A percentile compares a stretch with the other conserved stretches of the same genome.
Conservation (phyloP, 805 yeast genomes). For the Wickerhamomyces chaumierensis region DNA sequence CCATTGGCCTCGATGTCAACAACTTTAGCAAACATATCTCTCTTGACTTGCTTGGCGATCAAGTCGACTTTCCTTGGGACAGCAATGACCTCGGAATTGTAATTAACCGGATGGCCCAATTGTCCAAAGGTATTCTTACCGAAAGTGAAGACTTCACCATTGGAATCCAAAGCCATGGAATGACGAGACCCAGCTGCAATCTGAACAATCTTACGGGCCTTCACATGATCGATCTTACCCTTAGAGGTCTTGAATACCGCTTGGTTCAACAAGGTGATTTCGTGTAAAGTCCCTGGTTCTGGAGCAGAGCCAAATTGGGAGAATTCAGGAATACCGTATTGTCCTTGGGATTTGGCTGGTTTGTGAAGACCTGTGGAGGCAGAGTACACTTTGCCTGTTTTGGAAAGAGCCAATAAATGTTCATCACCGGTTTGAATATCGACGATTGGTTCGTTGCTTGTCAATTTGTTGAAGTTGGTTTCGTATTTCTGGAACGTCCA, state of each 20-base stretch:
- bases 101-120: slow-evolving; percentile 57
- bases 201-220: slow-evolving; percentile 36
- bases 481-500: slow-evolving; percentile 8
- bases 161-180: slow-evolving; percentile 53
- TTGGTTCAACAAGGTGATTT: slow-evolving; percentile 47
- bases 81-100: slow-evolving; percentile 56
- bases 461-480: slow-evolving; percentile 8
- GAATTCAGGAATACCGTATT: slow-evolving; percentile 67
- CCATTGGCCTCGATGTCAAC: slow-evolving; percentile 58
- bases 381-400: slow-evolving; percentile 49
- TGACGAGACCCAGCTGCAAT: slow-evolving; percentile 71
- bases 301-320: slow-evolving; percentile 58
- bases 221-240: slow-evolving; percentile 11
- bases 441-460: slow-evolving; percentile 35
- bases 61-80: slow-evolving; percentile 49
- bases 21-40: slow-evolving; percentile 34
- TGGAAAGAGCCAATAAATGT: slow-evolving; percentile 58
- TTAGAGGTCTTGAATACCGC: slow-evolving; percentile 17
- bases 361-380: slow-evolving; percentile 41
- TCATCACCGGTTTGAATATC: slow-evolving; percentile 49
- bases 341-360: slow-evolving; percentile 45
- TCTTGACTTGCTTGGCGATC: slow-evolving; percentile 28
- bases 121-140: slow-evolving; percentile 85
- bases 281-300: slow-evolving; percentile 33
- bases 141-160: slow-evolving; percentile 73